A percentile compares a stretch with the other conserved stretches of the same genome.
These are phyloP conservation scores for Endothia cerciana DNA, from an alignment of 2,329 filamentous ascomycete genomes.

Conservation along the genomic window DNA sequence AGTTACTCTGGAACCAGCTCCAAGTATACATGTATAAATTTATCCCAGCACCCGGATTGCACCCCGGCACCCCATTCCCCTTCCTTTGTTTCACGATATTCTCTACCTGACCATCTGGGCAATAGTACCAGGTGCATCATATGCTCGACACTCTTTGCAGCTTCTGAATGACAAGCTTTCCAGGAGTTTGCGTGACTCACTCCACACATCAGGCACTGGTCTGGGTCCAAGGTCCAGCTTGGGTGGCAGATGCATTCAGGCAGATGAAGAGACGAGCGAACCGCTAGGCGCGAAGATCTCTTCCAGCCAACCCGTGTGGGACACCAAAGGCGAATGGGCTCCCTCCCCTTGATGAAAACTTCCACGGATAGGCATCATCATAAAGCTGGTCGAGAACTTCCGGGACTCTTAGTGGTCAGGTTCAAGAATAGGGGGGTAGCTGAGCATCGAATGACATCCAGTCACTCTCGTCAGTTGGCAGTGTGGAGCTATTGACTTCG, in stretches of 20 bases:
- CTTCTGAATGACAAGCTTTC: not conserved
- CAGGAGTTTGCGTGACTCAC: not conserved
- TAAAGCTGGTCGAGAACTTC: not conserved
- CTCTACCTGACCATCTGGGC: not conserved
- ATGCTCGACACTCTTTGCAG: not conserved
- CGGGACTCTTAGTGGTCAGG: not conserved
- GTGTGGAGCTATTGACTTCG: not conserved
- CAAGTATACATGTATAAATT: not conserved
- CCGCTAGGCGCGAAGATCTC: not conserved
- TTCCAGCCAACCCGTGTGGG: not conserved
- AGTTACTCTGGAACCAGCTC: not conserved
- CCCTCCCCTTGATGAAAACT: not conserved
- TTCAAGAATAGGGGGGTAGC: not conserved
- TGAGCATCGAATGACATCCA: not conserved
- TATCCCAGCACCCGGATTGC: not conserved
- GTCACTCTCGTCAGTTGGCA: not conserved
- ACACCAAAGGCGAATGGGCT: not conserved
- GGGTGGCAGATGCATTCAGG: not conserved
- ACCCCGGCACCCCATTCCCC: not conserved
- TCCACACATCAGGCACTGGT: not conserved
- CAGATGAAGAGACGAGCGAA: not conserved
- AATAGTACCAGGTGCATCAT: not conserved
- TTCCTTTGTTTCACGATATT: not conserved
- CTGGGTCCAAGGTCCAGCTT: not conserved
- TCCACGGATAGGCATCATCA: not conserved